Base-by-base conservation (phyloP, 169 alveolate genomes). In the Plasmodium chabaudi region DNA sequence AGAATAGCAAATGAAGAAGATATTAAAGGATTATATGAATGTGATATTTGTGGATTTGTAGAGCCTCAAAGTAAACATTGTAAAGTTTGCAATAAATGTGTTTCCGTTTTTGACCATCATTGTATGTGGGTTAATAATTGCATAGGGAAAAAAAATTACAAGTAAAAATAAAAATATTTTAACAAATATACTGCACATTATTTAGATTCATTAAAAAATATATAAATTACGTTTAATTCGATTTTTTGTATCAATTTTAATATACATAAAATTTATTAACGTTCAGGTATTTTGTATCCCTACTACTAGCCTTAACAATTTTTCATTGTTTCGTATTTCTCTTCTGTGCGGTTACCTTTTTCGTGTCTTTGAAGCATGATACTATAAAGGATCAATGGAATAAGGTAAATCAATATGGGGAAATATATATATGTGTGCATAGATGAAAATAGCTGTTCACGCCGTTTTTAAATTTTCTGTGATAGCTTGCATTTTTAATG, bases 81-180 rank as follows among this genome's bases (percentile, higher is more conserved):
- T 87, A 93, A 94, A 44, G 95, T 95, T 46, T 96, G 98, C 84
- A 95, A 96, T 88, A 93, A 93, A 51, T 96, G 98, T 84, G 96
- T 96, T 4, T 92, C 94, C 23, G 93, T 95, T 39, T 96, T 94
- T 86, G 98, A 96, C 71, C 98, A 96, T 71, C 98, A 96, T 88
- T 96, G 98, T 73, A 93, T 95, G 70, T 96, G 97, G 96, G 94
- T 96, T 67, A 94, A 96, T 88, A 96, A 96, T 71, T 96, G 98
- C 91, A 95, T 96, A 42, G 98, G 98, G 5, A 71, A 88, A 19
- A 88, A 70, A 39, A 96, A 96, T 84, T 96, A 95, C 86, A 69
- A 60, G 71, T 87, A 67, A 68, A 25, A 34, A 34, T 34, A 34
- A 34, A 34, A 0, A 34, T 34, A 34, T 34, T 34, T 34, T 34